A percentile compares a stretch with the other conserved stretches of the same genome.
Evolutionary conservation across 208 protist genomes (phyloP).

Genomic region (Acanthamoeba culbertsoni): DNA sequence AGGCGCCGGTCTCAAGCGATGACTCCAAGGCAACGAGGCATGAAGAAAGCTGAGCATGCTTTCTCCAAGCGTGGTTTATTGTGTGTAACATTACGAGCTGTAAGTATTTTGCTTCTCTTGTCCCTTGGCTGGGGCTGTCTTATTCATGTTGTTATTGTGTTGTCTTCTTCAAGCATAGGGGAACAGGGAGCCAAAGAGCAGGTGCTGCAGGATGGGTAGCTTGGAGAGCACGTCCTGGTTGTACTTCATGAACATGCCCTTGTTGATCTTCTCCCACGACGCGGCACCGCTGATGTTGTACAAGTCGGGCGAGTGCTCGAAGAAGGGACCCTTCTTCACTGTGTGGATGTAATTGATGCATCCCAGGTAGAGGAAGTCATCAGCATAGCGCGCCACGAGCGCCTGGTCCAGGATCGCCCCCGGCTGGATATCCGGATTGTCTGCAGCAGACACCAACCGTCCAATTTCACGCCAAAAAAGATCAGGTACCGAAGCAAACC

Average conservation of each 20-base stretch:
- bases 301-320: constrained; percentile 74
- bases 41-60: too few species aligned
- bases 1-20: too few species aligned
- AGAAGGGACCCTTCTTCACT: constrained; percentile 76
- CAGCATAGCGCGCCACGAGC: constrained; percentile 59
- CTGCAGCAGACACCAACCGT: background rate
- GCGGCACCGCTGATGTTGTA: constrained; percentile 68
- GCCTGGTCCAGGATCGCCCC: background rate
- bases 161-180: background rate
- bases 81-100: too few species aligned
- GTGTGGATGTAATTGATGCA: constrained; percentile 67
- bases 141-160: too few species aligned
- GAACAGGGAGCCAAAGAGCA: constrained; percentile 56
- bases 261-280: constrained; percentile 73
- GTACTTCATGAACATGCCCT: constrained; percentile 75
- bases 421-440: background rate
- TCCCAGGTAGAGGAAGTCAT: constrained; percentile 73
- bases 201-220: constrained; percentile 74
- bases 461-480: too few species aligned
- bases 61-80: too few species aligned
- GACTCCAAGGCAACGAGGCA: too few species aligned
- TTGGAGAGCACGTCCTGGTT: constrained; percentile 70
- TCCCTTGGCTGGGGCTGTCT: too few species aligned
- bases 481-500: background rate
- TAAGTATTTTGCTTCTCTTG: too few species aligned